Percentiles rank a stretch among this genome's conserved stretches.
Evolutionary conservation across 345 rosid species (phyloP).

Genomic region (Camelina sativa): DNA sequence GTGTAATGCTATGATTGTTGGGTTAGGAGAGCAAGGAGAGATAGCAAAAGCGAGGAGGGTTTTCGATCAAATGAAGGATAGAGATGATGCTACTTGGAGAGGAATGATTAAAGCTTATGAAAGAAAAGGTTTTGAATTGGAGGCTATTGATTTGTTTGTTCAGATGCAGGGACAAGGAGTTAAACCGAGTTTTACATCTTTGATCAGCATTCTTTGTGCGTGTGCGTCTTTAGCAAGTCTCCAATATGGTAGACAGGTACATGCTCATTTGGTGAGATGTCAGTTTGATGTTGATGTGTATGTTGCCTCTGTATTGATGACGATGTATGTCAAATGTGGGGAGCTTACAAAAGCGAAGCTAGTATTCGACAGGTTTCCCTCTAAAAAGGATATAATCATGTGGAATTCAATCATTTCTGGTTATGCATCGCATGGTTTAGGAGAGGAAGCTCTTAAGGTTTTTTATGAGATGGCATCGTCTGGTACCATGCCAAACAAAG

Average conservation of each 20-base stretch:
- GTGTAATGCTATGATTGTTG: constrained; percentile 79
- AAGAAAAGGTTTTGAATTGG: constrained; percentile 68
- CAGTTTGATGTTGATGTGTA: constrained; percentile 71
- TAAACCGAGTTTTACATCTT: constrained; percentile 60
- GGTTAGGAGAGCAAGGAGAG: constrained; percentile 63
- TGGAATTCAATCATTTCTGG: constrained; percentile 86
- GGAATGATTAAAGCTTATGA: constrained; percentile 77
- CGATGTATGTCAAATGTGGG: constrained; percentile 83
- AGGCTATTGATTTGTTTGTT: constrained; percentile 64
- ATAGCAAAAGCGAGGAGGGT: constrained; percentile 56
- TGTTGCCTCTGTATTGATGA: constrained; percentile 77
- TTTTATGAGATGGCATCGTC: constrained; percentile 64
- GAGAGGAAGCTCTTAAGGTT: constrained; percentile 64
- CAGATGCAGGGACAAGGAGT: constrained; percentile 66
- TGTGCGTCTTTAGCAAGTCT: constrained; percentile 73
- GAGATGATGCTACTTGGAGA: constrained; percentile 69
- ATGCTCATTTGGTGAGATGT: constrained; percentile 64
- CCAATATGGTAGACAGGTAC: constrained; percentile 76
- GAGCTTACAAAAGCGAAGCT: constrained; percentile 66
- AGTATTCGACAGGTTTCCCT: constrained; percentile 60
- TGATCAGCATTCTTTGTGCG: constrained; percentile 73
- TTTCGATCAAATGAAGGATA: constrained; percentile 65
- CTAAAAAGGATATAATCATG: constrained; percentile 76
- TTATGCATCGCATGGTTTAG: constrained; percentile 76
- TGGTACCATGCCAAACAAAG: constrained; percentile 64